Percentiles rank a stretch among this genome's conserved stretches.
Conservation (phyloP, 2,329 filamentous ascomycete genomes). For the Penicillium sp. region DNA sequence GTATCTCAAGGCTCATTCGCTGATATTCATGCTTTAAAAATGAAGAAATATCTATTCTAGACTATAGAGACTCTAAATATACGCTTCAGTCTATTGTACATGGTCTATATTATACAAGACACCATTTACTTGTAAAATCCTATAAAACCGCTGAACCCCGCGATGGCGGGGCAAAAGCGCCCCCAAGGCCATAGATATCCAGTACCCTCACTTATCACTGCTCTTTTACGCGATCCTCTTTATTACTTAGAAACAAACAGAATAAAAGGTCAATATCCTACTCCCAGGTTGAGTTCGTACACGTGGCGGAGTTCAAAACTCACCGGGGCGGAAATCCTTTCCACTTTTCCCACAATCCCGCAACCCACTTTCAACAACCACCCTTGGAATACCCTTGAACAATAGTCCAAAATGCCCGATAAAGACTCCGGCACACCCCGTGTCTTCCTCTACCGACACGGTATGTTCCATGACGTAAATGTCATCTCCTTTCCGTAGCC, state of each 20-base stretch:
- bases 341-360: slow-evolving; percentile 2
- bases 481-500: background rate
- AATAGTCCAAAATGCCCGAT: slow-evolving; percentile 34
- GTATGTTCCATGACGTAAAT: slow-evolving; percentile 18
- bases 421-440: slow-evolving; percentile 38
- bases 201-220: background rate
- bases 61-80: too few species aligned
- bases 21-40: background rate
- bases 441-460: slow-evolving; percentile 41
- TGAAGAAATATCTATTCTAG: too few species aligned
- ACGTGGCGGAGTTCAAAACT: background rate
- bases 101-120: background rate
- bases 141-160: background rate
- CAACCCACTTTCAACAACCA: background rate
- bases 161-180: background rate
- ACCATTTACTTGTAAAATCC: background rate
- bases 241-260: background rate
- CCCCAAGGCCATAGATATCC: background rate
- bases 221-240: too few species aligned
- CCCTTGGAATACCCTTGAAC: background rate
- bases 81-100: too few species aligned
- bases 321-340: background rate
- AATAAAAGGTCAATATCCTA: background rate
- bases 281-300: background rate
- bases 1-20: background rate